Conservation (phyloP, 768 basidiomycete species). For the Epithele typhae region DNA sequence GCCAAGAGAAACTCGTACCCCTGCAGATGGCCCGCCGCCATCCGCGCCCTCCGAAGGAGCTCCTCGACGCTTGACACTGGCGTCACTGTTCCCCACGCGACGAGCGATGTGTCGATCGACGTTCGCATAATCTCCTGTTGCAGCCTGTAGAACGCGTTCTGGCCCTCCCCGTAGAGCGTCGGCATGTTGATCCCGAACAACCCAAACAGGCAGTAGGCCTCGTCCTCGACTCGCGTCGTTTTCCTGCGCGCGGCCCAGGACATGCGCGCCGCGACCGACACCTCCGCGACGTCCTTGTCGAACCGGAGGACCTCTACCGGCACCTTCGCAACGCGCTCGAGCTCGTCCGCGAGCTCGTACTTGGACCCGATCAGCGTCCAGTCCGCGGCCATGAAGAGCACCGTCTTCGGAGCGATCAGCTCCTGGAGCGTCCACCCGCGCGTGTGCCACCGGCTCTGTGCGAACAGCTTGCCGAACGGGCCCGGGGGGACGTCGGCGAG, state of each 20-base stretch:
- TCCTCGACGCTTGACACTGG: too few species aligned
- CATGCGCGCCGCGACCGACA: neutral
- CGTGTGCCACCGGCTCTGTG: neutral
- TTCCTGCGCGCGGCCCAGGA: neutral
- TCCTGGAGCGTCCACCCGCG: neutral
- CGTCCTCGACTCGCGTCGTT: neutral
- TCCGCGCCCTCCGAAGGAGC: too few species aligned
- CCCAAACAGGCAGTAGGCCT: slow-evolving; percentile 1
- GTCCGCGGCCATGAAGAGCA: neutral
- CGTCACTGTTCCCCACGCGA: neutral
- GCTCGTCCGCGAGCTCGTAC: neutral
- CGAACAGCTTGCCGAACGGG: neutral
- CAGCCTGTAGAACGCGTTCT: neutral
- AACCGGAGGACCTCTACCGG: neutral
- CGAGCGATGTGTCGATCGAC: neutral
- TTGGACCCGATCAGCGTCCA: neutral
- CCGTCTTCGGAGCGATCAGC: neutral
- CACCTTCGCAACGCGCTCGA: neutral
- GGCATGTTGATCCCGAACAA: neutral
- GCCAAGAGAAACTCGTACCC: too few species aligned
- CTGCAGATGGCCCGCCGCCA: too few species aligned
- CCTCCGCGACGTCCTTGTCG: neutral
- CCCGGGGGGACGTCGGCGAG: neutral
- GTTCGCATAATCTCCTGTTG: neutral
- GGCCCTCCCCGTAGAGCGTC: neutral